Conservation (phyloP, 164 flowering plant species). For the Tetrastigma voinierianum region DNA sequence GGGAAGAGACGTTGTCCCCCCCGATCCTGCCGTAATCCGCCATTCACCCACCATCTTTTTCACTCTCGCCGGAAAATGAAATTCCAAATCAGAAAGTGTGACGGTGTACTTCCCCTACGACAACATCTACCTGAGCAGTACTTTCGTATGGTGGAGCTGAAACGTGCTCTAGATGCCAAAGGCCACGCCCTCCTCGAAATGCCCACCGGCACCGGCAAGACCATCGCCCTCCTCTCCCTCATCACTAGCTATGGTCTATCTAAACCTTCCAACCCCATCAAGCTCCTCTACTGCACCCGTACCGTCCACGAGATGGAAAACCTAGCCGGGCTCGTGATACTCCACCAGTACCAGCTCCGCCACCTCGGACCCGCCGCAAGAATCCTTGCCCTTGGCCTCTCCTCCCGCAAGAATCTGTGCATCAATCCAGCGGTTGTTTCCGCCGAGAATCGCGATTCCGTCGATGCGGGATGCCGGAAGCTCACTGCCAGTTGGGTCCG, state of each 20-base stretch:
- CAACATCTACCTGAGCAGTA: slow-evolving; percentile 94
- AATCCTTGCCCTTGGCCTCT: too few relatives aligned
- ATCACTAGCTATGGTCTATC: slow-evolving; percentile 78
- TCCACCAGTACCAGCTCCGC: too few relatives aligned
- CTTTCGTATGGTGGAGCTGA: slow-evolving; percentile 86
- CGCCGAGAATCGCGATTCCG: slow-evolving; percentile 80
- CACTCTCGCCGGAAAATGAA: slow-evolving; percentile 43
- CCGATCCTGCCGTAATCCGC: too few relatives aligned
- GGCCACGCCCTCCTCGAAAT: slow-evolving; percentile 97
- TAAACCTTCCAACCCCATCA: slow-evolving; percentile 59
- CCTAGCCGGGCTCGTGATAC: too few relatives aligned
- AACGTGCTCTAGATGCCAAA: slow-evolving; percentile 85
- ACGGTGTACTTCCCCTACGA: slow-evolving; percentile 96
- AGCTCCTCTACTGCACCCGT: slow-evolving; percentile 29
- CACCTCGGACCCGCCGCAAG: too few relatives aligned
- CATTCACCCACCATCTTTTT: too few relatives aligned
- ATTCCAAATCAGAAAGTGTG: slow-evolving; percentile 81
- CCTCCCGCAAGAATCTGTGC: too few relatives aligned
- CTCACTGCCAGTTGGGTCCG: slow-evolving; percentile 95
- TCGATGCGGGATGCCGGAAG: slow-evolving; percentile 87
- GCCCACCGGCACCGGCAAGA: slow-evolving; percentile 99
- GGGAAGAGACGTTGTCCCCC: too few relatives aligned
- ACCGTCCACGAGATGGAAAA: too few relatives aligned
- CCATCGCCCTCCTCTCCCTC: slow-evolving; percentile 91
- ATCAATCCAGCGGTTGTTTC: slow-evolving; percentile 19